Evolutionary conservation across 805 yeast species (phyloP), one percentile per base, ranked within the genome.

Genomic region (Candida qinlingensis): DNA sequence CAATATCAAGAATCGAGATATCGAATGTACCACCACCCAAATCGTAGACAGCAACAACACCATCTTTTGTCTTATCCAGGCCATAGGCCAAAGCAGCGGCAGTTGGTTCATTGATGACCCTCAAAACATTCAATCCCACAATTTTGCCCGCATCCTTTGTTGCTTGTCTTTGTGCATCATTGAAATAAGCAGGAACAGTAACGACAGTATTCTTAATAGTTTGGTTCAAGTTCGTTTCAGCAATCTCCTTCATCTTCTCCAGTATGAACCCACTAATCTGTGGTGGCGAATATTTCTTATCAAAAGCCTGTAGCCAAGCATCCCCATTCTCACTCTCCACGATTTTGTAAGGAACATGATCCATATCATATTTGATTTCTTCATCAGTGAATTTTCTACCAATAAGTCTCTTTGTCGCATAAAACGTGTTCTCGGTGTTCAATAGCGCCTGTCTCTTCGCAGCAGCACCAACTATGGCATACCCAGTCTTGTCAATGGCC

Each of bases 41-140:
- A 67, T 85, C 92, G 57, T 81, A 85, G 19, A 72, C 76, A 1
- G 75, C 76, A 35, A 71, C 61, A 2, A 71, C 51, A 5, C 74
- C 74, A 44, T 57, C 62, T 41, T 65, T 67, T 43, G 73, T 73
- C 57, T 75, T 73, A 56, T 83, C 85, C 30, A 84, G 68, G 30
- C 94, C 94, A 63, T 85, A 85, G 35, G 91, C 89, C 55, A 85
- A 74, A 11, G 92, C 92, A 27, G 94, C 92, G 9, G 92, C 92
- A 13, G 92, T 85, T 36, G 94, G 94, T 66, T 85, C 94, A 65
- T 85, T 85, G 25, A 85, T 75, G 35, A 85, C 89, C 62, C 94
- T 71, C 55, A 85, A 67, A 27, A 86, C 85, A 47, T 85, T 81
- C 55, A 85, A 65, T 7, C 91, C 91, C 6, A 86, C 84, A 53